These are phyloP conservation scores for Powellomyces hirtus DNA, from an alignment of 192 early-diverging fungal genomes.

Conservation along the genomic window DNA sequence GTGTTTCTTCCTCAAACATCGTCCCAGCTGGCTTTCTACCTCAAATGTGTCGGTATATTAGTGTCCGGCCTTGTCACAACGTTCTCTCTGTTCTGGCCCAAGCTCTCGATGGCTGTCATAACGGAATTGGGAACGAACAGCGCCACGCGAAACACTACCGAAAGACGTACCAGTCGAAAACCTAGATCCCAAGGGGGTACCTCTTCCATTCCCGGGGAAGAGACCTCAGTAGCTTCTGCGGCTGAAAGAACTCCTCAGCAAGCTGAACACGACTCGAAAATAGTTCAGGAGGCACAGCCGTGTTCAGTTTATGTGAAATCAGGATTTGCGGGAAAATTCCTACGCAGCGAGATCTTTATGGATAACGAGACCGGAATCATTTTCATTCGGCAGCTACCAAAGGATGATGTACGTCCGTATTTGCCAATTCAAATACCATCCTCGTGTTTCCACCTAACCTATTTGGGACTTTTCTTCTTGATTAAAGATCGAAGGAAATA, in stretches of 20 bases:
- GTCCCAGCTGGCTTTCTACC: slow-evolving; percentile 4
- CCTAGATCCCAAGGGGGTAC: background rate
- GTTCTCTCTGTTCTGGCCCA: slow-evolving; percentile 20
- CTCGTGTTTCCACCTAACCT: background rate
- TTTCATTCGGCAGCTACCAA: background rate
- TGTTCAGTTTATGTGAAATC: background rate
- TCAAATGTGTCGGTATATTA: slow-evolving; percentile 16
- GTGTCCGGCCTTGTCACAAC: slow-evolving; percentile 6
- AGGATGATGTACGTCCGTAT: background rate
- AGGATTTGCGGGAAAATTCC: background rate
- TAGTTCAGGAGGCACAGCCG: background rate
- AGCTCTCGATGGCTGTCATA: background rate
- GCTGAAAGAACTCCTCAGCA: background rate
- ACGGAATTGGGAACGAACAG: background rate
- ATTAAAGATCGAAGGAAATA: background rate
- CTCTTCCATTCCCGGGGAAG: background rate
- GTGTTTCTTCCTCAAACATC: slow-evolving; percentile 16
- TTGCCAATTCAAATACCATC: background rate
- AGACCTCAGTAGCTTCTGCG: background rate
- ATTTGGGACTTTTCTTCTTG: background rate
- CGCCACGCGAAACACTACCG: background rate
- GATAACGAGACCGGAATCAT: background rate
- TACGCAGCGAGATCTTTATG: background rate
- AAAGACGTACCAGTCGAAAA: background rate
- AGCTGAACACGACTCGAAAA: background rate